Percentiles rank a stretch among this genome's conserved stretches.
Evolutionary conservation across 345 rosid genomes (phyloP).

Genomic region (Trapa incisa): DNA sequence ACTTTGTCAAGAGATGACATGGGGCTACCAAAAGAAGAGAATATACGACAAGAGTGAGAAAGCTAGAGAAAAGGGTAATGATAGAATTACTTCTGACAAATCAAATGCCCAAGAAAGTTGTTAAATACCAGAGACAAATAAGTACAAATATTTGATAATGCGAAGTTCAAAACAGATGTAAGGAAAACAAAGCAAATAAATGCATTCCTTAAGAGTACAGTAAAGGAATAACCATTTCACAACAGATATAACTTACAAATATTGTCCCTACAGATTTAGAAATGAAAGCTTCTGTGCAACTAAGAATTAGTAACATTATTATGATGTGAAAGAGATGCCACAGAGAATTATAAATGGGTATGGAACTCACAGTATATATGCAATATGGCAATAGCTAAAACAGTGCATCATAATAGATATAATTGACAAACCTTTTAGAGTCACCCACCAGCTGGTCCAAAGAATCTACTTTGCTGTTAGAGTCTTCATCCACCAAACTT

Average conservation of each 20-base stretch:
- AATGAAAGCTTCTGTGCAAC: neutral
- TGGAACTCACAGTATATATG: neutral
- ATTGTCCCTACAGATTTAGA: neutral
- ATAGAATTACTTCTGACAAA: constrained; percentile 1
- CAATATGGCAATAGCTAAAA: neutral
- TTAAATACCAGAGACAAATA: neutral
- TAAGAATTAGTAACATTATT: neutral
- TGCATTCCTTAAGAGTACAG: neutral
- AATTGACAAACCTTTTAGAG: constrained; percentile 42
- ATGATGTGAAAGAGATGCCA: neutral
- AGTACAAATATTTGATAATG: neutral
- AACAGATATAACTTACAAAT: neutral
- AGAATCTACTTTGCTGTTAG: constrained; percentile 33
- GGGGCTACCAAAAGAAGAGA: constrained; percentile 30
- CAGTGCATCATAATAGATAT: neutral
- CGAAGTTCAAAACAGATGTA: neutral
- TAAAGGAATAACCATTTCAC: neutral
- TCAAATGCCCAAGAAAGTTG: neutral
- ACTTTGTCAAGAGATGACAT: constrained; percentile 27
- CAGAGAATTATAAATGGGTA: neutral
- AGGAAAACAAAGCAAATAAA: neutral
- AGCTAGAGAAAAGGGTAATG: neutral
- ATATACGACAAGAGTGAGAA: neutral
- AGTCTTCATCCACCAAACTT: constrained; percentile 53
- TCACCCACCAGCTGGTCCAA: constrained; percentile 27